Evolutionary conservation across 202 grass and related monocot genomes (phyloP).

Genomic region (Bolboschoenoplectus hybrid): DNA sequence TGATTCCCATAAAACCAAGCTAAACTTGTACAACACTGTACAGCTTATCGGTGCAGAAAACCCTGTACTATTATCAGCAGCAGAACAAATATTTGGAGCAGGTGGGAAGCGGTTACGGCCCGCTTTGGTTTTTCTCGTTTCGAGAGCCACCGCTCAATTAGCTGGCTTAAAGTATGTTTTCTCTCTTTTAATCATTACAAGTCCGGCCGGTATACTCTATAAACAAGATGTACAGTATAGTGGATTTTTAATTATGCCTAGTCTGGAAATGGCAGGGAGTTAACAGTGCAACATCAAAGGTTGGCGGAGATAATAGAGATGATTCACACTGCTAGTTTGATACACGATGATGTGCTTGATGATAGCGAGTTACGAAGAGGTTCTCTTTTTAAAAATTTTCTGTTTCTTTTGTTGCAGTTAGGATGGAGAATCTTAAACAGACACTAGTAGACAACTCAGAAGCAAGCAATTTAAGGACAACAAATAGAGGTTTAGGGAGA

Average conservation of each 20-base stretch:
- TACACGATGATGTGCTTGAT: slow-evolving; percentile 97
- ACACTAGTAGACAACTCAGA: neutral
- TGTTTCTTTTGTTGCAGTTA: neutral
- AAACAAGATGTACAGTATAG: neutral
- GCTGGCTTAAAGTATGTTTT: slow-evolving; percentile 63
- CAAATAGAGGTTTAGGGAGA: neutral
- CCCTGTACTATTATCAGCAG: slow-evolving; percentile 82
- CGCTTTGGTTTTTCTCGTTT: slow-evolving; percentile 96
- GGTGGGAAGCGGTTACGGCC: slow-evolving; percentile 95
- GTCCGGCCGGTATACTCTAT: neutral
- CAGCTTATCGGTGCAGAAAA: slow-evolving; percentile 98
- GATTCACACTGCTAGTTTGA: slow-evolving; percentile 98
- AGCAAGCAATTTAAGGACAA: neutral
- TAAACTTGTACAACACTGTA: slow-evolving; percentile 46
- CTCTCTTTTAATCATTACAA: neutral
- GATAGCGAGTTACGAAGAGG: slow-evolving; percentile 96
- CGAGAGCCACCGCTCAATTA: slow-evolving; percentile 81
- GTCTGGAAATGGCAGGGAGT: slow-evolving; percentile 55
- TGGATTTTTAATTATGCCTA: neutral
- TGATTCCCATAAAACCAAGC: slow-evolving; percentile 38
- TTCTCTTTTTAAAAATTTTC: slow-evolving; percentile 26
- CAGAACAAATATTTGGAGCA: slow-evolving; percentile 95
- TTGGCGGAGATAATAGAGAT: slow-evolving; percentile 99
- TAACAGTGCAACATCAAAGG: slow-evolving; percentile 78
- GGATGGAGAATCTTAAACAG: neutral